These are phyloP conservation scores for Xylaria sp. DNA, from an alignment of 2,329 filamentous ascomycete species.

Conservation along the genomic window DNA sequence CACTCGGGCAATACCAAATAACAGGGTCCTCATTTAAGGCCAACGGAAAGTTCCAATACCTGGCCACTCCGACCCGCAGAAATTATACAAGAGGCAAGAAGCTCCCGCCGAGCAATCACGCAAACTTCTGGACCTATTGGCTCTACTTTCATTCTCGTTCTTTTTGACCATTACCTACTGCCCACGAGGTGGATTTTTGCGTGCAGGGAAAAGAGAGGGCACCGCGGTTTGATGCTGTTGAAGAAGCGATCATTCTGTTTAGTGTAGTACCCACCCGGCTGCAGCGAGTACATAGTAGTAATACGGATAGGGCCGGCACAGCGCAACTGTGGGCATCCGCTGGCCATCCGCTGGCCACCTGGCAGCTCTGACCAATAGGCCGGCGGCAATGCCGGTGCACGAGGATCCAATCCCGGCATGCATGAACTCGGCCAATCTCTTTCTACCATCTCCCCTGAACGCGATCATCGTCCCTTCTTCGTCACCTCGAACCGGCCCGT, in stretches of 20 bases:
- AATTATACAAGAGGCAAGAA: slow-evolving; percentile 15
- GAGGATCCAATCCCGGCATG: slow-evolving; percentile 25
- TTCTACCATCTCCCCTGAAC: slow-evolving; percentile 34
- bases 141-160: background rate
- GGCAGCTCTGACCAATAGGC: slow-evolving; percentile 18
- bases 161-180: background rate
- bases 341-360: slow-evolving; percentile 27
- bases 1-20: slow-evolving; percentile 8
- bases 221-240: background rate
- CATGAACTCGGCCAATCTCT: slow-evolving; percentile 39
- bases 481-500: slow-evolving; percentile 20
- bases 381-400: slow-evolving; percentile 33
- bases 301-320: background rate
- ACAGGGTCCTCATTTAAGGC: slow-evolving; percentile 10
- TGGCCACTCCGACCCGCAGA: slow-evolving; percentile 2
- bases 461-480: slow-evolving; percentile 18
- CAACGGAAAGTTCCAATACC: slow-evolving; percentile 5
- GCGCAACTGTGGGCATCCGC: slow-evolving; percentile 20
- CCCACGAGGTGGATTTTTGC: slow-evolving; percentile 3
- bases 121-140: background rate
- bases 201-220: slow-evolving; percentile 3
- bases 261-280: background rate
- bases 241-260: background rate
- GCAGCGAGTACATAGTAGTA: slow-evolving; percentile 3
- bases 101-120: background rate